These are phyloP conservation scores for Geranomyces michiganensis DNA, from an alignment of 192 early-diverging fungal species.

Conservation along the genomic window DNA sequence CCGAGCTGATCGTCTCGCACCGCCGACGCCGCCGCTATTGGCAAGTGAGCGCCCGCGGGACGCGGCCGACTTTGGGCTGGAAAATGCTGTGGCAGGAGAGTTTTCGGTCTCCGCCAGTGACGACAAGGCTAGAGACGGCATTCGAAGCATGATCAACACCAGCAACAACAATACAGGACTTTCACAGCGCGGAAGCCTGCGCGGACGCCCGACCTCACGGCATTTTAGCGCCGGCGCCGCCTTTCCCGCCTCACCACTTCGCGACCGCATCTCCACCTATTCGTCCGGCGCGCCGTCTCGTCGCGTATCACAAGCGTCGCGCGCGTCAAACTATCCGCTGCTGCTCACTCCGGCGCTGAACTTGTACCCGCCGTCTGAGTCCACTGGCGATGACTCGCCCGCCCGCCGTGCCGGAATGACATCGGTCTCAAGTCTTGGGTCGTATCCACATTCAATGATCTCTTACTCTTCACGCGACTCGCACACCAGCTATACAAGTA, in stretches of 20 bases:
- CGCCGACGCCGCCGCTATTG: too few species aligned
- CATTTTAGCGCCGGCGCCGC: not conserved
- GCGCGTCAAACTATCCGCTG: not conserved
- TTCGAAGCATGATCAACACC: too few species aligned
- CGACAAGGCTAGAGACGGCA: too few species aligned
- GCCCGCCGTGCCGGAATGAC: not conserved
- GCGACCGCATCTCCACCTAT: not conserved
- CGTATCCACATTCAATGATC: slow-evolving; percentile 7
- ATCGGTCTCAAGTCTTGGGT: not conserved
- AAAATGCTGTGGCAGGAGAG: too few species aligned
- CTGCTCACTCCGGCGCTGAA: not conserved
- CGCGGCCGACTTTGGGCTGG: too few species aligned
- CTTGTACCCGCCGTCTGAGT: not conserved
- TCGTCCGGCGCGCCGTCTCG: not conserved
- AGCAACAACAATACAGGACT: too few species aligned
- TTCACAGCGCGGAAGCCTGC: too few species aligned
- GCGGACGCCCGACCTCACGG: not conserved
- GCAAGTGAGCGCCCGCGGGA: too few species aligned
- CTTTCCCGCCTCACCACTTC: slow-evolving; percentile 1
- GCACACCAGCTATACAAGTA: not conserved
- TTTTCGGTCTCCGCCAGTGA: too few species aligned
- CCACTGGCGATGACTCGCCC: too few species aligned
- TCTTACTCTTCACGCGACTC: slow-evolving; percentile 9
- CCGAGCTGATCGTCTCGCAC: too few species aligned
- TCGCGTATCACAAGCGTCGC: not conserved